Base-by-base conservation (phyloP, 2,329 filamentous ascomycete genomes). In the Aspergillus jensenii region DNA sequence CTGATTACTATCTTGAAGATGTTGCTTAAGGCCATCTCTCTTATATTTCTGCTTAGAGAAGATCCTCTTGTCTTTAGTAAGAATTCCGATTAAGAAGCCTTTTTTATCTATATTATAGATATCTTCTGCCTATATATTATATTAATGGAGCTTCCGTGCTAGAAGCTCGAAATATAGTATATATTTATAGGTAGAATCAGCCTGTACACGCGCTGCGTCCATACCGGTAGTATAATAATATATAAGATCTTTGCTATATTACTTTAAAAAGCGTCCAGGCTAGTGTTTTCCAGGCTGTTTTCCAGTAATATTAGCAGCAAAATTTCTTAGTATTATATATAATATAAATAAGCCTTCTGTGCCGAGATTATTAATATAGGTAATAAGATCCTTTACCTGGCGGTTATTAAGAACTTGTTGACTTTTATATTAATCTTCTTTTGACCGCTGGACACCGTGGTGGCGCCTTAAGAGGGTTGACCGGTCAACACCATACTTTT, bases 1-100 rank as follows among this genome's bases (percentile, higher is more conserved):
- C 1, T 44, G 15, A 60, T 66, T 67, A 4, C 61, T 41, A 63
- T 68, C 49, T 33, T 66, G 41, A 21, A 63, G 8, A 4, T 53
- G 23, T 45, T 61, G 37, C 47, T 55, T 56, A 12, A 52, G 23
- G 14, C 58, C 54, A 43, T 40, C 56, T 50, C 54, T 17, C 50
- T 55, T 33, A 45, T 56, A 55, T 14, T 21, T 4, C 4, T 43
- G 44, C 52, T 33, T n/a, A 23, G 55, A 62, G 43, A 65, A 65
- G 37, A 67, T 58, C 43, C 60, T 45, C 33, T 62, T 62, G 27
- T 17, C n/a, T 33, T 41, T 55, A 23, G 25, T 3, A 15, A 46
- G 17, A 0, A 54, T 46, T 46, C 51, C 9, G 3, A 41, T 40
- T 6, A 51, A 7, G 12, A 51, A 41, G 21, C 14, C 37, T 40